These are phyloP conservation scores for Tuber melanosporum DNA, from an alignment of 495 filamentous ascomycete genomes.

Conservation along the genomic window DNA sequence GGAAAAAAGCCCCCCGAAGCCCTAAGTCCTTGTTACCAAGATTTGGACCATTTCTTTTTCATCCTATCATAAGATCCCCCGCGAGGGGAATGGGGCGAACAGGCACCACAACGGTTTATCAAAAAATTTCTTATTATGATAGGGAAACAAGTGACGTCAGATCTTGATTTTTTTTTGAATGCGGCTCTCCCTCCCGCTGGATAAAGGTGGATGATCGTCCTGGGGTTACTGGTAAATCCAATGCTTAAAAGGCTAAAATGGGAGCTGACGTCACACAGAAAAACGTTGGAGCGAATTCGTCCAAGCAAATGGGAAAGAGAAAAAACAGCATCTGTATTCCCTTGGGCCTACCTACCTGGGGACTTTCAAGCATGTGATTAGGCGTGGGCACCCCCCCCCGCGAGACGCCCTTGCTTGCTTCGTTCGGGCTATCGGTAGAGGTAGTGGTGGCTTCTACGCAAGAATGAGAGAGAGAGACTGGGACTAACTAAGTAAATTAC, in stretches of 20 bases:
- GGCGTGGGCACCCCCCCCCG: background rate
- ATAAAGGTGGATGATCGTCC: background rate
- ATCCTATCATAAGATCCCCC: no score
- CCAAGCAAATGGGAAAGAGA: background rate
- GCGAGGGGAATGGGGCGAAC: no score
- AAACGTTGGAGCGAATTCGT: background rate
- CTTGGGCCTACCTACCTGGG: background rate
- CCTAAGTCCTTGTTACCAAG: no score
- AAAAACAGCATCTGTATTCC: background rate
- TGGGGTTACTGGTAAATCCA: constrained; percentile 12
- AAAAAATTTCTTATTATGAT: background rate
- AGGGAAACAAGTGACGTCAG: constrained; percentile 14
- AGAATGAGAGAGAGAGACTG: background rate
- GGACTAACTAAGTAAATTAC: background rate
- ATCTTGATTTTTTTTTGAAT: background rate
- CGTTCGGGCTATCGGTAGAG: background rate
- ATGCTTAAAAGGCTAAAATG: background rate
- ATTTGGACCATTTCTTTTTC: background rate
- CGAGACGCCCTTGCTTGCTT: background rate
- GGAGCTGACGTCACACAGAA: constrained; percentile 24
- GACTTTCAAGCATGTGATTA: background rate
- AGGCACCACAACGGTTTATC: no score
- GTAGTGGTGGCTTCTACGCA: background rate
- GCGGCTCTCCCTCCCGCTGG: constrained; percentile 12
- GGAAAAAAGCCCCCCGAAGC: no score